phyloP scores from a whole-genome alignment of 306 rosid genomes.

The Alnus rubra region DNA sequence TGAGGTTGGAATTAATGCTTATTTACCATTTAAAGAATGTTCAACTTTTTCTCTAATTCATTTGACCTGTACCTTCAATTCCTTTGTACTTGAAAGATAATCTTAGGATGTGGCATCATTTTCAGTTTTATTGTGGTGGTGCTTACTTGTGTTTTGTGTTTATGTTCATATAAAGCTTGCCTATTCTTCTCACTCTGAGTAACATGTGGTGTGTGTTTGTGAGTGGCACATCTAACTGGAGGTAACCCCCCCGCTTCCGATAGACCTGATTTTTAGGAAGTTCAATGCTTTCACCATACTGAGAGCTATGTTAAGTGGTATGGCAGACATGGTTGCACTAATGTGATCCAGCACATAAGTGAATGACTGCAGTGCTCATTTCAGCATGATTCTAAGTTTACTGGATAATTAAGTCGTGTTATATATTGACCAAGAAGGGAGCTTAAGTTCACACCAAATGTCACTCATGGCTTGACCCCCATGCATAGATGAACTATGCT shows the following conservation, averaged over 20 bases:
- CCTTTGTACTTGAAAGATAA: neutral
- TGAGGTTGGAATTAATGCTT: slow-evolving; percentile 13
- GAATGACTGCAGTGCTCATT: neutral
- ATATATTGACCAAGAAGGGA: neutral
- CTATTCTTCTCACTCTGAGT: neutral
- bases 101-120: neutral
- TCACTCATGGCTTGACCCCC: slow-evolving; percentile 9
- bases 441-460: neutral
- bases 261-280: neutral
- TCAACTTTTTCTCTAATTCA: slow-evolving; percentile 8
- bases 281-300: neutral
- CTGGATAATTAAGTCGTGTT: neutral
- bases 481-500: slow-evolving; percentile 2
- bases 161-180: neutral
- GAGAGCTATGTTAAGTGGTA: neutral
- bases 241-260: neutral
- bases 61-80: neutral
- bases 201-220: neutral
- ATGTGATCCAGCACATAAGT: neutral
- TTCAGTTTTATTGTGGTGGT: neutral
- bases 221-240: neutral
- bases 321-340: no score
- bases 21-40: slow-evolving; percentile 15
- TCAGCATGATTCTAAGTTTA: neutral
- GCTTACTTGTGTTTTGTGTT: neutral